phyloP scores from a whole-genome alignment of 495 filamentous ascomycete species.

The Chaetomium cochliodes region DNA sequence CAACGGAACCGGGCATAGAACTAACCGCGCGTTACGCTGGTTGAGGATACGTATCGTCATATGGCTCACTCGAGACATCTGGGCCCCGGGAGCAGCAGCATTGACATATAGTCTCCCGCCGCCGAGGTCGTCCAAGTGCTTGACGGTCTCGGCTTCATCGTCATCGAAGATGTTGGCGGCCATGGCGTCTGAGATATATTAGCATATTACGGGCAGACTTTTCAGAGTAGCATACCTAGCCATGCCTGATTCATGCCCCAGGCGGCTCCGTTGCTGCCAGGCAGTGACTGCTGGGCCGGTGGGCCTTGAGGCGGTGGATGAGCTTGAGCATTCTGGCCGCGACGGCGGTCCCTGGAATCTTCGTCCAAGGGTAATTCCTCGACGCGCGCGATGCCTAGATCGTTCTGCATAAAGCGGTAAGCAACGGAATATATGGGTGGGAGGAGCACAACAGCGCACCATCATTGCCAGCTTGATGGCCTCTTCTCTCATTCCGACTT shows the following conservation, averaged over 20 bases:
- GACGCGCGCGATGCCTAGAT: slow-evolving; percentile 23
- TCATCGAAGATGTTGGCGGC: slow-evolving; percentile 27
- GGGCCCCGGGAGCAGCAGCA: neutral
- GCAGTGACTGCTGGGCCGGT: neutral
- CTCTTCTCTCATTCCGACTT: neutral
- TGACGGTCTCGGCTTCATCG: slow-evolving; percentile 30
- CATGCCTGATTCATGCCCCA: neutral
- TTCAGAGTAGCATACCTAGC: slow-evolving; percentile 1
- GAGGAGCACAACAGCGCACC: neutral
- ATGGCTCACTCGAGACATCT: neutral
- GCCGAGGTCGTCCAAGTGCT: slow-evolving; percentile 32
- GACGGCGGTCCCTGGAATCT: neutral
- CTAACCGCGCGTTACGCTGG: slow-evolving; percentile 7
- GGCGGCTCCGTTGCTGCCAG: neutral
- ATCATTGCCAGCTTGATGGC: slow-evolving; percentile 5
- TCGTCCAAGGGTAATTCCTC: slow-evolving; percentile 24
- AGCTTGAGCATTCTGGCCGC: neutral
- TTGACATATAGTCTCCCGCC: slow-evolving; percentile 29
- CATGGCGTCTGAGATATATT: slow-evolving; percentile 23
- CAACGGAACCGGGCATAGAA: neutral
- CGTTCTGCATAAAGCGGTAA: slow-evolving; percentile 22
- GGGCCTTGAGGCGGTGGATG: no score
- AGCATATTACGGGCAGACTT: neutral
- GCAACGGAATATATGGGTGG: neutral
- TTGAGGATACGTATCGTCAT: slow-evolving; percentile 10